Evolutionary conservation across 2,329 filamentous ascomycete genomes (phyloP), one percentile per base, ranked within the genome.

Genomic region (Juglanconis juglandina): DNA sequence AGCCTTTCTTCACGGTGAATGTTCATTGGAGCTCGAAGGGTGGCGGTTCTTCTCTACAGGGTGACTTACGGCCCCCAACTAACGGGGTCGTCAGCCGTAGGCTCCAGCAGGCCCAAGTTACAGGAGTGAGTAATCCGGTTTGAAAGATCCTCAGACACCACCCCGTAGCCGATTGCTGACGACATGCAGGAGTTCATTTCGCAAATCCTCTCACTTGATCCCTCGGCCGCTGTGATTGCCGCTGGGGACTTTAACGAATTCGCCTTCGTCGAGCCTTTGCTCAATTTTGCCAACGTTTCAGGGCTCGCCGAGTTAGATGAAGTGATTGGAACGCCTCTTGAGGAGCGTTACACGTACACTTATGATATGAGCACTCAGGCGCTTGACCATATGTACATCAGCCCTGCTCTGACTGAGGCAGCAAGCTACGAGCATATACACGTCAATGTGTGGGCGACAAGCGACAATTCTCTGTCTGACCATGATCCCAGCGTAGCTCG

Each of bases 231-330:
- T 32, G 71, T 91, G 65, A 79, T 91, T 61, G 74, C 79, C 2
- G 81, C 84, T 0, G 88, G 88, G 33, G 88, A 91, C 73, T 91
- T 87, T 70, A 91, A 91, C 77, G 88, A 91, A 71, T 91, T 89
- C 69, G 70, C 81, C 5, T 86, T 87, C 63, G 87, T 86, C 9
- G 68, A 79, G 69, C 87, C 88, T 1, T 71, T 90, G 53, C 70
- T 78, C 62, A 74, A 74, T 1, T 89, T 90, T 64, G 68, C 75
- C 1, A 63, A 71, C 3, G 74, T 79, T 24, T 87, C 84, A 0
- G 80, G 81, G 2, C 75, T 91, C 50, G 65, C 77, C 39, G 87
- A 90, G 64, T 73, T 90, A 1, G 87, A 91, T 66, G 85, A 81
- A 5, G 84, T 82, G 0, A 81, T 77, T 4, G 76, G 75, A 5